Evolutionary conservation across 768 basidiomycete genomes (phyloP), one percentile per base, ranked within the genome.

Genomic region (Rhizopogon roseolus): DNA sequence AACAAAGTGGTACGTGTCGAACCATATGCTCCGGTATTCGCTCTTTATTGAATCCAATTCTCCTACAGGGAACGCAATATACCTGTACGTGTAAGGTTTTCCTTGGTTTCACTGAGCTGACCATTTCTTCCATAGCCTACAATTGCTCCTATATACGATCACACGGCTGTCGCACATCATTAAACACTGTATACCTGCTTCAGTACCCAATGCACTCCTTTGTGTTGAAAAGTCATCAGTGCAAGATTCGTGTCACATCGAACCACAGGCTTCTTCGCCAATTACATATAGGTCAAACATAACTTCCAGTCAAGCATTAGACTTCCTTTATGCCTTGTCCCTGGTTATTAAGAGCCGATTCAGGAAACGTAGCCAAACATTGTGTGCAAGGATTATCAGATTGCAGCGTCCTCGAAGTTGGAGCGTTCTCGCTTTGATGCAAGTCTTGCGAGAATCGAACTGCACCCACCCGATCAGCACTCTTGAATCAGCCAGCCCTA

Each of bases 1-100:
- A 54, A 93, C 93, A n/a, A 97, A 96, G 73, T 98, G 94, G 94
- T 95, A 64, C 62, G 86, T 81, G 14, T 13, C 11, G 10, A 49
- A 14, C 3, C 17, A 19, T 55, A 6, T 7, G 19, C 43, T 46
- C 28, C 14, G 0, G 5, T n/a, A 17, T 9, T 17, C 27, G 29
- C 46, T 14, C 16, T 29, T 49, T 54, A 29, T 40, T 59, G 16
- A 59, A 14, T 17, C 7, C 19, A 6, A 19, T 41, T 16, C 4
- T 41, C 10, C 49, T 49, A 52, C 78, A 81, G 90, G 90, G 90
- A 93, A 71, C 85, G 90, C 55, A 91, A 92, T 65, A 66, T 81
- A 56, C 88, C 90, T 58, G 90, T 92, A 74, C 38, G 85, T 73
- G 65, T 56, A 49, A 49, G 27, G 37, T 19, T 41, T 13, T 10